Evolutionary conservation across 176 grass and related monocot genomes (phyloP), one percentile per base, ranked within the genome.

Genomic region (Coix lacrymajobi): DNA sequence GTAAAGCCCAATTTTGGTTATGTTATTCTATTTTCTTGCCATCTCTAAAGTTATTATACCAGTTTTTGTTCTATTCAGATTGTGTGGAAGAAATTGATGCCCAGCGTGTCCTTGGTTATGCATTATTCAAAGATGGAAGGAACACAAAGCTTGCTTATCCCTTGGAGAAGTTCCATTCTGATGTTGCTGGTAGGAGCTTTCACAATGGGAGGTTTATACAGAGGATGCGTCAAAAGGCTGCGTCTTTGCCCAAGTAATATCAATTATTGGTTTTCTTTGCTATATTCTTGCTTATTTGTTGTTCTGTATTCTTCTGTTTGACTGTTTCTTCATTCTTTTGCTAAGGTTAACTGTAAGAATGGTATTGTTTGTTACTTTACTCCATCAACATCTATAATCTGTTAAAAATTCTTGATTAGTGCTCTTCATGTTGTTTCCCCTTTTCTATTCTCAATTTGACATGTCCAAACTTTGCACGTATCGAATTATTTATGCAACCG

Each of bases 31-130:
- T 54, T 11, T 38, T 19, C 12, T 0, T 54, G 32, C 7, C 49
- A 41, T 82, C 37, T 77, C 19, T 56, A 66, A 37, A 28, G 46
- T 17, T 29, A 69, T 19, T 33, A 46, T 58, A 63, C 49, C 86
- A 57, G 46, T 63, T 81, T 85, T 60, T 34, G 25, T 40, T 37
- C 8, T 41, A 5, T 85, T 73, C 85, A 99, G 96, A 99, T 66
- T 99, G 96, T 83, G 96, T 99, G 48, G 8, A 94, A 66, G 89
- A 96, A 85, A 99, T 99, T 70, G 96, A 99, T 91, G 93, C 96
- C 68, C 96, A 99, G 43, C 89, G 85, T 65, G 80, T 99, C 45
- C 83, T 90, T 84, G 96, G 96, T 79, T 99, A 99, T 10, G 93
- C 91, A 63, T 81, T 99, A 79, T 96, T 94, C 80, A 99, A 96